Evolutionary conservation across 2,329 filamentous ascomycete genomes (phyloP), one percentile per base, ranked within the genome.

Genomic region (Colletotrichum destructivum): DNA sequence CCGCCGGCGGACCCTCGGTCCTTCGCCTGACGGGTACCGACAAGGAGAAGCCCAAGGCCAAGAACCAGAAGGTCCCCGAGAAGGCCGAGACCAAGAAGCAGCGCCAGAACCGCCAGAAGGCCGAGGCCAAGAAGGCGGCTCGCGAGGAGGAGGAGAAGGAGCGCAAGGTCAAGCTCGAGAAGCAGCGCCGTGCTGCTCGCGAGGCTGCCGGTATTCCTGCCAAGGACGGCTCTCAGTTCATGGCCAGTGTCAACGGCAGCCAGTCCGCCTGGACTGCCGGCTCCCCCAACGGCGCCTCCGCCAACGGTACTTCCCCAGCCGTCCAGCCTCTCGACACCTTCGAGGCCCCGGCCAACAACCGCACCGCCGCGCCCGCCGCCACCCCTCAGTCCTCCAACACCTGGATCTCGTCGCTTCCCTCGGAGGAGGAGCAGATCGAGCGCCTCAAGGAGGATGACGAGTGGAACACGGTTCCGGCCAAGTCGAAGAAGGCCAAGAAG

Each of bases 11-110:
- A 65, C 93, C 94, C 31, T 91, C 91, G 0, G 90, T 97, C 59
- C 86, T 98, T 73, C 93, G 93, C 73, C 86, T 98, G 74, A 96
- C 93, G 66, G 91, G 91, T 73, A 80, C 89, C 82, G 78, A 88
- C 83, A 80, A 90, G 87, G 83, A 88, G 79, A 89, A 92, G 83
- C 85, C 89, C 73, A 91, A 91, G 82, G 84, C 87, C 74, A 91
- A 91, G 83, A 86, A 88, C 77, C 83, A 86, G 75, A 90, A 91
- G 84, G 84, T 87, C 51, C 86, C 89, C 74, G 91, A 94, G 81
- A 88, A 89, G 60, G 89, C 88, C 21, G 93, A 98, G 86, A 93
- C 92, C 23, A 98, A 98, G 92, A 98, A 98, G 87, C 94, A 97
- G 85, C 92, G 95, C 72, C 95, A 98, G 86, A 96, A 98, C 85